Base-by-base conservation (phyloP, 1,139 yeast species). In the Saccharomyces uvarum region DNA sequence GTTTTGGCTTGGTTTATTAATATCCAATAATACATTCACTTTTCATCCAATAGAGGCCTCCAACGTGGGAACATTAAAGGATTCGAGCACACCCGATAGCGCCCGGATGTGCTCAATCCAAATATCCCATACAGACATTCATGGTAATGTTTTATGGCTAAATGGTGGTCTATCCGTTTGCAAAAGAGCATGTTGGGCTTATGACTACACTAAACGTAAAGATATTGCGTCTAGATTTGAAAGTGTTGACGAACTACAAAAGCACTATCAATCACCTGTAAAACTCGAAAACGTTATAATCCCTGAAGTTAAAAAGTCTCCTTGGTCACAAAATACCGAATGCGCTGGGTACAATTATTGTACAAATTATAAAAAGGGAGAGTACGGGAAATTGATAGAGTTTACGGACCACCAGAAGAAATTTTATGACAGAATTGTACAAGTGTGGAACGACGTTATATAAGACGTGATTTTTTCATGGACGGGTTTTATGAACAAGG, bases 1-100 rank as follows among this genome's bases (percentile, higher is more conserved):
- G 63, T 80, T 79, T 61, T 81, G 84, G 84, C 59, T 80, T 8
- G 78, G 80, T 1, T 65, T 77, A 51, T 71, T 54, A 2, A 16
- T 51, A 16, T 42, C 47, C 13, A 53, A 51, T 47, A 42, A 42
- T 11, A 47, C 38, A 2, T 55, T 49, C 47, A 42, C 24, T 16
- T 51, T 55, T 21, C 32, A 53, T 49, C 50, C 48, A 14, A 27
- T 50, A 26, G 49, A 42, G 11, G 56, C 56, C 3, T 50, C 54
- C 3, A 54, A 50, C 8, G 31, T 51, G 14, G 56, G 56, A 4
- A 32, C 2, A 14, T 49, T 51, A 29, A 21, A 24, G 48, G 32
- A 31, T n/a, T n/a, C 14, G 42, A 31, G 19, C 27, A 46, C 27
- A 16, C 28, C 14, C 8, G 48, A 26, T 7, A 19, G 41, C 28